Conservation (phyloP, 257 asterid species). For the Euphrasia confusa region DNA sequence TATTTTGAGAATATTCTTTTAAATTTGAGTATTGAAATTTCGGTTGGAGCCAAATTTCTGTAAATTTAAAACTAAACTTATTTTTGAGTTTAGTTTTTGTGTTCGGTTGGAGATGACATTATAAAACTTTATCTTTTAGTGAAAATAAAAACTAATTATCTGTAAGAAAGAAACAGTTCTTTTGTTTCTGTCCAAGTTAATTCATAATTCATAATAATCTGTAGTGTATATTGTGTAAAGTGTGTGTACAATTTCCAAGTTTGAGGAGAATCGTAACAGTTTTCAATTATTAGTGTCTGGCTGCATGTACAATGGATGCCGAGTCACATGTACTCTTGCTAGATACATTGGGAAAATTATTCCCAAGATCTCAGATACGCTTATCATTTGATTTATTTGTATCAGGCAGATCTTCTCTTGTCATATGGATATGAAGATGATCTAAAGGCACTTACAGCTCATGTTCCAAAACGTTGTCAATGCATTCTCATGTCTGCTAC, state of each 20-base stretch:
- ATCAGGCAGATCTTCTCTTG: conserved; percentile 95
- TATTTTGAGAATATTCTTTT: too few relatives aligned
- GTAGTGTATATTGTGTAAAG: not conserved
- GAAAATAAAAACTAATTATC: not conserved
- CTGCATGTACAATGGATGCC: not conserved
- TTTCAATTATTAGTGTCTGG: not conserved
- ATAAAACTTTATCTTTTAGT: too few relatives aligned
- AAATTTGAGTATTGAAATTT: too few relatives aligned
- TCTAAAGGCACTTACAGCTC: conserved; percentile 66
- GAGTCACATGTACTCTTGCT: not conserved
- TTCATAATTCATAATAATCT: not conserved
- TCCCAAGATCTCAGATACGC: not conserved
- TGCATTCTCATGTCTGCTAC: conserved; percentile 99
- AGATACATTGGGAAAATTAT: not conserved
- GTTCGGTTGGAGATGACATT: too few relatives aligned
- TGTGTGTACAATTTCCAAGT: not conserved
- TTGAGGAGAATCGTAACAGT: not conserved
- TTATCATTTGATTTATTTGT: conserved; percentile 21
- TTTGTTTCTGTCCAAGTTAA: conserved; percentile 2
- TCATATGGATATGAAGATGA: conserved; percentile 91
- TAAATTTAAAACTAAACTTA: too few relatives aligned
- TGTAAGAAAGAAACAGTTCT: not conserved
- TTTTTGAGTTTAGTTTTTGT: too few relatives aligned
- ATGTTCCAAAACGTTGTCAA: conserved; percentile 83
- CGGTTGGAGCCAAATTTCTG: too few relatives aligned